Conservation (phyloP, 2,329 filamentous ascomycete genomes). For the Penicillium sclerotiorum region DNA sequence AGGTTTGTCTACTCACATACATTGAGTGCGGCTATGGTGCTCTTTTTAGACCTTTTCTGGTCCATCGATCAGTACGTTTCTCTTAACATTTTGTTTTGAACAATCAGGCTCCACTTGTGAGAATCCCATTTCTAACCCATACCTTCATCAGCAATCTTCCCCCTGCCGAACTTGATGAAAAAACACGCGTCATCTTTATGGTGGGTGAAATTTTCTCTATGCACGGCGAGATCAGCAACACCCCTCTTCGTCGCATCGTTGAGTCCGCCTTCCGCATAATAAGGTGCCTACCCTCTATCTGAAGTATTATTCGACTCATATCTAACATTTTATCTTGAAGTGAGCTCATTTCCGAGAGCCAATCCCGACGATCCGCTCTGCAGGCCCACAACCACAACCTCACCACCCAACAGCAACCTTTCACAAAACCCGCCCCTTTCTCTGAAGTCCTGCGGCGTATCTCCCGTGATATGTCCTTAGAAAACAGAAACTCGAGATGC, state of each 20-base stretch:
- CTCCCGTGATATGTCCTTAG: constrained; percentile 1
- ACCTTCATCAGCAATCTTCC: not conserved
- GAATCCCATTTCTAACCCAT: not conserved
- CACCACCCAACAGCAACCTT: not conserved
- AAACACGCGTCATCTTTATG: not conserved
- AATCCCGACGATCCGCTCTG: not conserved
- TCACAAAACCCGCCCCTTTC: not conserved
- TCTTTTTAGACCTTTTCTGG: constrained; percentile 3
- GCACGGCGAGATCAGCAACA: constrained; percentile 1
- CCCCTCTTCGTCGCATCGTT: not conserved
- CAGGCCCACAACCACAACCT: not conserved
- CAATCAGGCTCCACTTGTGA: not conserved
- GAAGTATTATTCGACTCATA: not conserved
- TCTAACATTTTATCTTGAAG: not conserved
- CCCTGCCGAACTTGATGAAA: not conserved
- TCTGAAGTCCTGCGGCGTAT: constrained; percentile 2
- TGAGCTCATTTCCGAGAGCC: constrained; percentile 2
- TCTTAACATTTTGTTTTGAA: not conserved
- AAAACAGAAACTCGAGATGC: not conserved
- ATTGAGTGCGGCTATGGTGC: not conserved
- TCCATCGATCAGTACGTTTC: not conserved
- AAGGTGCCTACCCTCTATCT: not conserved
- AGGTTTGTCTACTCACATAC: constrained; percentile 4
- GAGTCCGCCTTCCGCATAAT: constrained; percentile 3
- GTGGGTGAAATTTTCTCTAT: constrained; percentile 2